Base-by-base conservation (phyloP, 257 asterid genomes). In the Rauvolfia tetraphylla region DNA sequence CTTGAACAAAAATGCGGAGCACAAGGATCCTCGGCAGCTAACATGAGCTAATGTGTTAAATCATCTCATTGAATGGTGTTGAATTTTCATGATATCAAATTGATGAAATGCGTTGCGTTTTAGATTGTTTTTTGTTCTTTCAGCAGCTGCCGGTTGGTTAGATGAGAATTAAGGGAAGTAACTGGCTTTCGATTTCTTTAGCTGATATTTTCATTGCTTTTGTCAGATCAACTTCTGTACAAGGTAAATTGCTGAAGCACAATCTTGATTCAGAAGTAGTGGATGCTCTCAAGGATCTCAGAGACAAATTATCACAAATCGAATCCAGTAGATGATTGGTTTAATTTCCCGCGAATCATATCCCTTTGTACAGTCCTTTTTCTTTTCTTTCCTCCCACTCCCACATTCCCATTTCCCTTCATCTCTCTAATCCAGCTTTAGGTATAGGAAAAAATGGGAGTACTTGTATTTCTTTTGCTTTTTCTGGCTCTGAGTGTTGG, bases 181-280 rank as follows among this genome's bases (percentile, higher is more conserved):
- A 48, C 13, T 54, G 3, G 41, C 25, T 36, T 11, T 42, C 13
- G 44, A n/a, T 46, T 69, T 49, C 69, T 53, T n/a, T 58, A 13
- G 23, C 33, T 66, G 75, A 42, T 25, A 66, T 34, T 29, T 73
- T 65, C 7, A 46, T 3, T 61, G 3, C 10, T 59, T 58, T 77
- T 39, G 73, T 57, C 93, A 95, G 99, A 80, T 90, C 96, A 7
- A 92, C 90, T 49, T 91, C 98, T 13, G 89, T 95, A 93, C 96
- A 91, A 87, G 99, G 98, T 49, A 92, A 88, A 82, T 65, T 95
- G 91, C 84, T 92, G 86, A 92, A 91, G 89, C 97, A 92, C 87
- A 92, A 95, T 87, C 98, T 95, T 75, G 97, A 87, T 83, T 75
- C 97, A 42, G 86, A 91, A 80, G 97, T 91, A 14, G 97, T 95